phyloP scores from a whole-genome alignment of 2,329 filamentous ascomycete genomes.

The Cercospora nicotianae region DNA sequence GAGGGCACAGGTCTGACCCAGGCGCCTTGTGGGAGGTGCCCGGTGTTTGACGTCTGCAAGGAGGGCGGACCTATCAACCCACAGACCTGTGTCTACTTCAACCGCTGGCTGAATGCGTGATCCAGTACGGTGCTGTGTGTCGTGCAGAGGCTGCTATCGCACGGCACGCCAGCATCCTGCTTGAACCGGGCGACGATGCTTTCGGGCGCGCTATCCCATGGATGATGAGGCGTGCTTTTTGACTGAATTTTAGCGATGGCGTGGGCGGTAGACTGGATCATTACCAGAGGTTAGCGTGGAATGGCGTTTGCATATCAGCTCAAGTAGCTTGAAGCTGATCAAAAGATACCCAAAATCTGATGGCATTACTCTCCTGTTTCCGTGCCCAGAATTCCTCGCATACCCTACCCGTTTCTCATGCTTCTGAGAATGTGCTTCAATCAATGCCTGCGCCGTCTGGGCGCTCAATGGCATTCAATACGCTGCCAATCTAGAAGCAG shows the following conservation, averaged over 20 bases:
- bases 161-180: neutral
- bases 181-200: neutral
- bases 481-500: neutral
- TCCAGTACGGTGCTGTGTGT: constrained; percentile 1
- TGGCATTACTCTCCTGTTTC: neutral
- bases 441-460: neutral
- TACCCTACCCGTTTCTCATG: neutral
- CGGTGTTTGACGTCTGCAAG: constrained; percentile 88
- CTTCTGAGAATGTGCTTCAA: neutral
- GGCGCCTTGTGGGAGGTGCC: constrained; percentile 85
- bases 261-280: constrained; percentile 18
- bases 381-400: neutral
- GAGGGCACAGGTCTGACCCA: constrained; percentile 76
- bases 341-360: neutral
- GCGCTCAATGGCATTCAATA: neutral
- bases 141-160: constrained; percentile 1
- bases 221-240: neutral
- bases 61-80: constrained; percentile 89
- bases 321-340: neutral
- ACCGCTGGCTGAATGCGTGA: constrained; percentile 67
- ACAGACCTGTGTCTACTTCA: constrained; percentile 87
- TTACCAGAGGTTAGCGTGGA: neutral
- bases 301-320: neutral
- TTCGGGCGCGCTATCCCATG: neutral
- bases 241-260: constrained; percentile 26